Evolutionary conservation across 1,284 basidiomycete genomes (phyloP), one percentile per base, ranked within the genome.

Genomic region (Sanghuangporus sanghuang): DNA sequence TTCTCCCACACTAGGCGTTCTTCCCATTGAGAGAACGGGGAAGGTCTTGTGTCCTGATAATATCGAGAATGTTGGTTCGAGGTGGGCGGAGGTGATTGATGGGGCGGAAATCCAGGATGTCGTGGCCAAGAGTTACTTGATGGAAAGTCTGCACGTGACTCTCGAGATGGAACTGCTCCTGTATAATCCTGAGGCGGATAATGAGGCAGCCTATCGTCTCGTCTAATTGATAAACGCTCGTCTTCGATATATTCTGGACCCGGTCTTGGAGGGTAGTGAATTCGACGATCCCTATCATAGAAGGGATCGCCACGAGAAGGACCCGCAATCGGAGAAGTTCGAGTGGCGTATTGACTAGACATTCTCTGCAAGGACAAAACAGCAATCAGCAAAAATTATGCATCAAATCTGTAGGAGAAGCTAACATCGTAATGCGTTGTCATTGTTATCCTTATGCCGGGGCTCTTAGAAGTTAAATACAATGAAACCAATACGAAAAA

Each of bases 1-100:
- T 48, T 40, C 6, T 66, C 52, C 65, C 78, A 85, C 81, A 65
- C 85, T 78, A 64, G 81, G 79, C 27, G 83, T 77, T 61, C 61
- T 56, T 63, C 65, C 57, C 65, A 61, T 23, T 66, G 54, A 3
- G 62, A 40, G 32, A 38, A n/a, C 7, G 61, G 57, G 49, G 57
- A 46, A 21, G 63, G 32, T 63, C 49, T 54, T 36, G 72, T 35
- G n/a, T 57, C 63, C 76, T 71, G 16, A 77, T 75, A 40, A 69
- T 35, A 70, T 73, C 75, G 75, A 56, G 69, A 68, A 67, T 50
- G 69, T n/a, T 54, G 54, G 65, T 68, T 71, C 60, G 73, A 68
- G 36, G 75, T 70, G 61, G 76, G 71, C 64, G 76, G 70, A 53
- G 78, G 74, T 67, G 66, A 69, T 69, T 49, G 70, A 72, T 46